Percentiles rank a stretch among this genome's conserved stretches.
Conservation (phyloP, 2,329 filamentous ascomycete species). For the Thyridium curvatum region DNA sequence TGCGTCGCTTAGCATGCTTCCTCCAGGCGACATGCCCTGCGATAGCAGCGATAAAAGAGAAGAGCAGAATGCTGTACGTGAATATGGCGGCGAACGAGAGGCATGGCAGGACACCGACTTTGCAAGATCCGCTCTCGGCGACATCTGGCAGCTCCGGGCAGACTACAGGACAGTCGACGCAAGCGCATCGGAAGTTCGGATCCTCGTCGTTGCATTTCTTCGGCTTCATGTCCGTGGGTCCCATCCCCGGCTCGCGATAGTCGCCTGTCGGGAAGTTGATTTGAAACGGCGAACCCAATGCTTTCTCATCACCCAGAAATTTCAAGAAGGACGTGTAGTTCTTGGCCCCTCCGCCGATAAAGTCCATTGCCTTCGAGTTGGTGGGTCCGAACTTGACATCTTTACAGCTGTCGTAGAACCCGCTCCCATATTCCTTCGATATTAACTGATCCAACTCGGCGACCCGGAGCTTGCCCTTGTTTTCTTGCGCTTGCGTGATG, state of each 20-base stretch:
- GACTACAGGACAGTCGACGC: slow-evolving; percentile 82
- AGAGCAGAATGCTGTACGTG: slow-evolving; percentile 70
- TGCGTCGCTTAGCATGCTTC: slow-evolving; percentile 66
- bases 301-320: slow-evolving; percentile 88
- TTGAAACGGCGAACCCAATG: slow-evolving; percentile 90
- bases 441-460: slow-evolving; percentile 88
- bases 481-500: slow-evolving; percentile 67
- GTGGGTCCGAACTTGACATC: slow-evolving; percentile 97
- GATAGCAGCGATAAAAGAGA: slow-evolving; percentile 58
- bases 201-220: slow-evolving; percentile 90
- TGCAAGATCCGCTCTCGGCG: slow-evolving; percentile 63
- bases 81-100: slow-evolving; percentile 89
- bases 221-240: slow-evolving; percentile 61
- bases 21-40: slow-evolving; percentile 71
- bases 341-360: slow-evolving; percentile 92
- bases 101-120: slow-evolving; percentile 84
- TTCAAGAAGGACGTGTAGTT: slow-evolving; percentile 83
- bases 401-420: slow-evolving; percentile 96
- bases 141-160: slow-evolving; percentile 79
- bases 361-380: slow-evolving; percentile 87
- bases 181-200: slow-evolving; percentile 80
- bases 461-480: slow-evolving; percentile 57
- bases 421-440: slow-evolving; percentile 73
- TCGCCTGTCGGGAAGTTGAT: slow-evolving; percentile 74
- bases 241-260: slow-evolving; percentile 63